Conservation (phyloP, 2,329 filamentous ascomycete species). For the Fusarium transvaalense region DNA sequence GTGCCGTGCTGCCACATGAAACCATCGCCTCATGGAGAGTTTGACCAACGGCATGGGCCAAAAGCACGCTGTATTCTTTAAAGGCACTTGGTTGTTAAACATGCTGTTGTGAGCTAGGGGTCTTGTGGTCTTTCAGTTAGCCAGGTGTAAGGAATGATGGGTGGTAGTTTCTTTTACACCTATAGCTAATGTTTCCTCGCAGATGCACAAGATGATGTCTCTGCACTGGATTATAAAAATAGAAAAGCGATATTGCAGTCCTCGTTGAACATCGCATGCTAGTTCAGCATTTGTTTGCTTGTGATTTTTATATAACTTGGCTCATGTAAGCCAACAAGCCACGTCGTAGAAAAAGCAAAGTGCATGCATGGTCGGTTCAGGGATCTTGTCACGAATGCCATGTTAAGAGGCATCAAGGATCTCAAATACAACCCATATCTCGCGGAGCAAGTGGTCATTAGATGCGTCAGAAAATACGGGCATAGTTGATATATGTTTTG, state of each 20-base stretch:
- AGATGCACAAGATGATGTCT: neutral
- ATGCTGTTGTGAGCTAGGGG: neutral
- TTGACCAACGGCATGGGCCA: conserved; percentile 7
- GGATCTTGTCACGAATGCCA: neutral
- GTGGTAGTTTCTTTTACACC: neutral
- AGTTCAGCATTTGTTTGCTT: neutral
- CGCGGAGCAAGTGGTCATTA: neutral
- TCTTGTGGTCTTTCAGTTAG: neutral
- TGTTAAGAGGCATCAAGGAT: neutral
- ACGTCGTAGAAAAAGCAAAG: conserved; percentile 34
- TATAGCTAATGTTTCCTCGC: neutral
- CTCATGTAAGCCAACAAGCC: conserved; percentile 24
- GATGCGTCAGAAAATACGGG: neutral
- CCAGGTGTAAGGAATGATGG: neutral
- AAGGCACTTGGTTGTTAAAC: neutral
- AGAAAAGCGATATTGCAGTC: neutral
- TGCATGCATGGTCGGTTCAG: neutral
- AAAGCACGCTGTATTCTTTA: neutral
- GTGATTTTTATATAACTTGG: conserved; percentile 16
- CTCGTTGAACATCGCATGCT: neutral
- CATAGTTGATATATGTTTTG: neutral
- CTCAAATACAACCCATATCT: neutral
- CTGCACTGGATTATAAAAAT: neutral
- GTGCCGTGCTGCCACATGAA: conserved; percentile 41
- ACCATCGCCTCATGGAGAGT: conserved; percentile 30